Conservation (phyloP, 257 asterid genomes). For the Rehmannia glutinosa region DNA sequence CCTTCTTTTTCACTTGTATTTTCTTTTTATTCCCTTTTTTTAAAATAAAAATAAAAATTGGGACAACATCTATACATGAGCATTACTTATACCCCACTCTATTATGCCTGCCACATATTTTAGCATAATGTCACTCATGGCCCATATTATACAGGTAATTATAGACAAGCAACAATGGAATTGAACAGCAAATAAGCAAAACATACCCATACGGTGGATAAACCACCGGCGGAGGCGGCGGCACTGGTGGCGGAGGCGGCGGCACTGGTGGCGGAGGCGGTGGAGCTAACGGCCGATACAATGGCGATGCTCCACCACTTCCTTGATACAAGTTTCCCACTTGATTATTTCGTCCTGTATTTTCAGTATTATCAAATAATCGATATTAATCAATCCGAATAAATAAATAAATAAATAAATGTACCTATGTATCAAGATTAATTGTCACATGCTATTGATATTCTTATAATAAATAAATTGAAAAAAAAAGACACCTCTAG, state of each 20-base stretch:
- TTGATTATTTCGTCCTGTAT: conserved; percentile 61
- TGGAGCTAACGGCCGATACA: conserved; percentile 47
- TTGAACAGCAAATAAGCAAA: not conserved
- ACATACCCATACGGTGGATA: conserved; percentile 95
- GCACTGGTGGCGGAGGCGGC: conserved; percentile 47
- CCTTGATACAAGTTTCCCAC: conserved; percentile 54
- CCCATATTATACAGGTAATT: conserved; percentile 35
- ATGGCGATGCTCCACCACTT: conserved; percentile 47
- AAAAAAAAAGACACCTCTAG: conserved; percentile 23
- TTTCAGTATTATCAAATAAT: too few species aligned
- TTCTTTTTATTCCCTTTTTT: not conserved
- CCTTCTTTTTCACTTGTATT: not conserved
- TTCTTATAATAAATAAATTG: too few species aligned
- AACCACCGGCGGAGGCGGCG: conserved; percentile 52
- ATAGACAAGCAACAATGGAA: conserved; percentile 27
- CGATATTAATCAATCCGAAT: not conserved
- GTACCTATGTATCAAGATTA: not conserved
- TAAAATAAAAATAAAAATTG: not conserved
- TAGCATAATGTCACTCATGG: conserved; percentile 41
- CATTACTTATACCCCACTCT: conserved; percentile 38
- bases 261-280: too few species aligned
- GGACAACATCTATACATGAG: conserved; percentile 28
- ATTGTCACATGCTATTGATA: too few species aligned
- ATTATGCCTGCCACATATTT: conserved; percentile 43
- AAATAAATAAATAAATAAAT: not conserved